phyloP scores from a whole-genome alignment of 2,329 filamentous ascomycete genomes.

The Phialophora verrucosa region DNA sequence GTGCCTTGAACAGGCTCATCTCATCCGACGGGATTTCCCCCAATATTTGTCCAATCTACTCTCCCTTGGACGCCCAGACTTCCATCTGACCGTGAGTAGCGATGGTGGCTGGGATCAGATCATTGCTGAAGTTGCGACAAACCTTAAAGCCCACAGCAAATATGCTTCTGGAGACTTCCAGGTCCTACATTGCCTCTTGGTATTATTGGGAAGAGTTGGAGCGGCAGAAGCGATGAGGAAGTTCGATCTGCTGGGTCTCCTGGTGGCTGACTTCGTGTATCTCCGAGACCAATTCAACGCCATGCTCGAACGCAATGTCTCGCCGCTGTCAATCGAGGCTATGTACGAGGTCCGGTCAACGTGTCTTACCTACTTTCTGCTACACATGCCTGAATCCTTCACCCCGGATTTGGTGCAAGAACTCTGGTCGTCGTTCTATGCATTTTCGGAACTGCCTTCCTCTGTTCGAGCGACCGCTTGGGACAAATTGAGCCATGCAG shows the following conservation, averaged over 20 bases:
- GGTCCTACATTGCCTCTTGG: constrained; percentile 23
- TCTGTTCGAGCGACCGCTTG: constrained; percentile 71
- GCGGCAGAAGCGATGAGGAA: constrained; percentile 15
- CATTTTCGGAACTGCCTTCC: constrained; percentile 63
- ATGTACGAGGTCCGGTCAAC: constrained; percentile 28
- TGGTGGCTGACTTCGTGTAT: constrained; percentile 32
- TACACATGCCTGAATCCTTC: constrained; percentile 66
- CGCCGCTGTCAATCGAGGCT: constrained; percentile 23
- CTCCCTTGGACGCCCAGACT: constrained; percentile 24
- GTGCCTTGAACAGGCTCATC: constrained; percentile 54
- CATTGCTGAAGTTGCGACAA: constrained; percentile 23
- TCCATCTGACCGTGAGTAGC: constrained; percentile 16
- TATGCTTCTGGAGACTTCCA: constrained; percentile 32
- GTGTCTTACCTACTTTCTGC: constrained; percentile 30
- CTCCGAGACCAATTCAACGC: constrained; percentile 22
- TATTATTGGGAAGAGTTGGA: constrained; percentile 16
- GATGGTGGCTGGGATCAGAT: constrained; percentile 27
- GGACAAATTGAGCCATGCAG: constrained; percentile 64
- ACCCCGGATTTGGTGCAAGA: constrained; percentile 64
- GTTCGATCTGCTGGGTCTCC: constrained; percentile 25
- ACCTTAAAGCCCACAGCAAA: constrained; percentile 26
- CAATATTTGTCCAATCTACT: constrained; percentile 26
- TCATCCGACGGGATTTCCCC: constrained; percentile 38
- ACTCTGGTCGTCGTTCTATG: constrained; percentile 77
- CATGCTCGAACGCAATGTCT: constrained; percentile 15